A percentile compares a stretch with the other conserved stretches of the same genome.
These are phyloP conservation scores for Salix arbutifolia DNA, from an alignment of 345 rosid species.

Conservation along the genomic window DNA sequence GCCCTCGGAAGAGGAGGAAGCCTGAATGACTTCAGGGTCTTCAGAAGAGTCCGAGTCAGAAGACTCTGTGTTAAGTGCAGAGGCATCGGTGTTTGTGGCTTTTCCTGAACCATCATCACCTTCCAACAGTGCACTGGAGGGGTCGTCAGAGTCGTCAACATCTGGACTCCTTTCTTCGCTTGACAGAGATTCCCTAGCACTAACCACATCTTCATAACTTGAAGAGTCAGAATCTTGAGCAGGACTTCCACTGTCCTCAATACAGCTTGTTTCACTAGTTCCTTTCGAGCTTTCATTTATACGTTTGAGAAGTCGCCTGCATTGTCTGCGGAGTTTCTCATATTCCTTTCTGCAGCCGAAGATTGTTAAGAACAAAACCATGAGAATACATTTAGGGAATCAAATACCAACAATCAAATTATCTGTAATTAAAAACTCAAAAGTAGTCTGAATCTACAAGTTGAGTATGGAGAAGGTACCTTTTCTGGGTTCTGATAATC, in stretches of 20 bases:
- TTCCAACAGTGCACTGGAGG: constrained; percentile 51
- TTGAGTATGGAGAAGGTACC: constrained; percentile 34
- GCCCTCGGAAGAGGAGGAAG: constrained; percentile 40
- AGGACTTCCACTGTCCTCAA: constrained; percentile 31
- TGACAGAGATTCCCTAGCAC: constrained; percentile 63
- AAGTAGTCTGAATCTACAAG: background rate
- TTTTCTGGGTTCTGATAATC: constrained; percentile 51
- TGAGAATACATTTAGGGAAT: background rate
- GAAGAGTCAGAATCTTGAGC: constrained; percentile 49
- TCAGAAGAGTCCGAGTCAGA: constrained; percentile 80
- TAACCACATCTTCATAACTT: constrained; percentile 70
- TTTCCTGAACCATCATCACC: constrained; percentile 43
- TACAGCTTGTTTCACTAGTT: constrained; percentile 23
- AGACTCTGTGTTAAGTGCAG: constrained; percentile 58
- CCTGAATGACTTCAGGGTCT: constrained; percentile 53
- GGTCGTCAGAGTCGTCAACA: constrained; percentile 46
- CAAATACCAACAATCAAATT: background rate
- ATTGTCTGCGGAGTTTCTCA: constrained; percentile 76
- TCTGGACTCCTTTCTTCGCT: constrained; percentile 53
- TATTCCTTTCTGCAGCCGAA: constrained; percentile 62
- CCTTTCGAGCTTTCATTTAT: constrained; percentile 36
- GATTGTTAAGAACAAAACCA: constrained; percentile 4
- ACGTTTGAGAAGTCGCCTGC: constrained; percentile 49
- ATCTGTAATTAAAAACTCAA: background rate
- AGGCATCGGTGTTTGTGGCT: constrained; percentile 46